A percentile compares a stretch with the other conserved stretches of the same genome.
Conservation (phyloP, 352 stramenopile genomes). For the Phytophthora idaei region DNA sequence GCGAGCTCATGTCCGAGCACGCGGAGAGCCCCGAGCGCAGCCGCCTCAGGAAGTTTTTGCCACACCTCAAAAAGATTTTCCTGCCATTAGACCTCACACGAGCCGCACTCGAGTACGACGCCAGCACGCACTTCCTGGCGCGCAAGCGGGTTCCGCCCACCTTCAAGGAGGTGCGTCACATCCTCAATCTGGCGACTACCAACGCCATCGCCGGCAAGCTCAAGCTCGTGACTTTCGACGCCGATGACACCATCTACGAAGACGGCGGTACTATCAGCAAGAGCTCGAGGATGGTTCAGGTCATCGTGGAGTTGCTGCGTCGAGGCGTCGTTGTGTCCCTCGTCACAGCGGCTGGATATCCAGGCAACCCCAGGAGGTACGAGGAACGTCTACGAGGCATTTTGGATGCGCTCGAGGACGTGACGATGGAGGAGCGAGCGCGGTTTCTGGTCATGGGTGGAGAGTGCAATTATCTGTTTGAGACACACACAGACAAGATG, state of each 20-base stretch:
- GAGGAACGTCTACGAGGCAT: constrained; percentile 81
- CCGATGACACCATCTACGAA: constrained; percentile 89
- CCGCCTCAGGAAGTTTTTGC: constrained; percentile 67
- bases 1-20: constrained; percentile 82
- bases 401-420: constrained; percentile 58
- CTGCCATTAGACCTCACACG: constrained; percentile 71
- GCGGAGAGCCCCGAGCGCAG: constrained; percentile 44
- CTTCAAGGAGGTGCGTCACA: constrained; percentile 87
- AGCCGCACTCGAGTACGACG: constrained; percentile 71
- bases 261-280: constrained; percentile 77
- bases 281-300: constrained; percentile 67
- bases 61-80: constrained; percentile 72
- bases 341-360: constrained; percentile 84
- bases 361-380: constrained; percentile 65
- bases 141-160: constrained; percentile 83
- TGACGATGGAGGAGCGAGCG: constrained; percentile 65
- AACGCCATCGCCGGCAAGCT: constrained; percentile 73
- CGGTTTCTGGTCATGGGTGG: constrained; percentile 94
- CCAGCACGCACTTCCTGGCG: constrained; percentile 69
- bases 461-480: constrained; percentile 96
- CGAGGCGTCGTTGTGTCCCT: constrained; percentile 81
- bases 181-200: constrained; percentile 82
- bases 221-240: constrained; percentile 88
- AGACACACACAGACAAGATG: constrained; percentile 56
- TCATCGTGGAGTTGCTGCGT: constrained; percentile 74